These are phyloP conservation scores for Suhomyces terraborum DNA, from an alignment of 1,139 yeast species.

Conservation along the genomic window DNA sequence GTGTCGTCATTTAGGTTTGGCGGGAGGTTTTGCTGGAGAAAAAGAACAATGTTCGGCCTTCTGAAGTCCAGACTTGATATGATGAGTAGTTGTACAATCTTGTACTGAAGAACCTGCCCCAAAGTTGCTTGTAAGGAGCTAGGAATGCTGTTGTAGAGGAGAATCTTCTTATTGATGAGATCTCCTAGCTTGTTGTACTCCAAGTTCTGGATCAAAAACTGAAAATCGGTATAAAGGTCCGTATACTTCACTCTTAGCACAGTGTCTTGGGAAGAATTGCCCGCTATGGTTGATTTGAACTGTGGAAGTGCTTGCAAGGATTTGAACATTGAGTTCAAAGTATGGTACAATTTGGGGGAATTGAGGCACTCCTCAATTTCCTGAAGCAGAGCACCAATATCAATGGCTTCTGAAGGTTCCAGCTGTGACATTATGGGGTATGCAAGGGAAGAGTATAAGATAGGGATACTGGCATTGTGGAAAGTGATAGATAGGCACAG, in stretches of 20 bases:
- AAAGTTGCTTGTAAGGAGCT: conserved; percentile 6
- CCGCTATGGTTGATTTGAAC: background rate
- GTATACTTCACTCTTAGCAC: conserved; percentile 19
- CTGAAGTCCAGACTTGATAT: conserved; percentile 40
- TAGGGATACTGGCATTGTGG: background rate
- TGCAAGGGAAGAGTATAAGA: background rate
- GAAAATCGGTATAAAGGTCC: conserved; percentile 36
- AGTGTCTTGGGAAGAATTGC: background rate
- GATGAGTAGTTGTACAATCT: conserved; percentile 34
- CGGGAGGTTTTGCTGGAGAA: conserved; percentile 20
- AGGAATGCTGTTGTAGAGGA: conserved; percentile 27
- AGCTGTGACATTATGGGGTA: background rate
- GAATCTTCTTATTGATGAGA: conserved; percentile 40
- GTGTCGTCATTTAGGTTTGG: background rate
- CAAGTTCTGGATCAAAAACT: conserved; percentile 25
- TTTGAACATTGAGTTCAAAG: conserved; percentile 5
- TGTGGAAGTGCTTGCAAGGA: conserved; percentile 2
- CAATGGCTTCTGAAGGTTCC: background rate
- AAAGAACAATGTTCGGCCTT: conserved; percentile 30
- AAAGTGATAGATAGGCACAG: no score
- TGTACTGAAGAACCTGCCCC: conserved; percentile 21
- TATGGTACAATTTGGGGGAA: background rate
- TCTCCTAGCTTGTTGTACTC: conserved; percentile 33
- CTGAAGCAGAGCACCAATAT: background rate
- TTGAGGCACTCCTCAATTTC: conserved; percentile 6